These are phyloP conservation scores for Barnettozyma wickerhamii DNA, from an alignment of 805 yeast genomes.

Conservation along the genomic window DNA sequence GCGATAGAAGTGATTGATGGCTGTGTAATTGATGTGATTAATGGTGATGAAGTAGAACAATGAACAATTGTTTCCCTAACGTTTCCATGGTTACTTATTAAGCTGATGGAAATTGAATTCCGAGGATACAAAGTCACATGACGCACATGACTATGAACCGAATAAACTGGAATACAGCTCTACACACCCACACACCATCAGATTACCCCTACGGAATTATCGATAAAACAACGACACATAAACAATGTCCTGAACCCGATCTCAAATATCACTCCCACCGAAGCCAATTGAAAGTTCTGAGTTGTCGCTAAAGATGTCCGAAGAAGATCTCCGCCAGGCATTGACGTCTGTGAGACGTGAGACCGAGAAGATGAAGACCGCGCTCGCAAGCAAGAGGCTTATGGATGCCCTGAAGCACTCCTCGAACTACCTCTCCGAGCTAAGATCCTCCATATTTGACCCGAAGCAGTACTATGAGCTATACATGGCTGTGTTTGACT, in stretches of 20 bases:
- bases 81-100: no score
- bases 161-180: not conserved
- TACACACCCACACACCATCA: not conserved
- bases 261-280: no score
- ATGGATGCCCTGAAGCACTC: conserved; percentile 90
- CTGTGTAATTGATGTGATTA: no score
- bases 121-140: not conserved
- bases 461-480: conserved; percentile 94
- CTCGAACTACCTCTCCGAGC: conserved; percentile 73
- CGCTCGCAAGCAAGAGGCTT: conserved; percentile 40
- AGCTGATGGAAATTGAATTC: no score
- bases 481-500: conserved; percentile 80
- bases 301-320: conserved; percentile 1
- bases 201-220: not conserved
- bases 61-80: no score
- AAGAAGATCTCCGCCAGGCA: conserved; percentile 7
- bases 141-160: not conserved
- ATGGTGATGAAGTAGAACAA: no score
- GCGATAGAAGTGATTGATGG: not conserved
- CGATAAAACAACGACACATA: no score
- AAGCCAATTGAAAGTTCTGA: not conserved
- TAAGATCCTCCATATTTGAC: conserved; percentile 67
- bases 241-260: no score
- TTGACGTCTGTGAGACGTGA: conserved; percentile 5
- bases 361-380: conserved; percentile 8